These are phyloP conservation scores for Ogataea hybrid DNA, from an alignment of 1,139 yeast genomes.

Conservation along the genomic window DNA sequence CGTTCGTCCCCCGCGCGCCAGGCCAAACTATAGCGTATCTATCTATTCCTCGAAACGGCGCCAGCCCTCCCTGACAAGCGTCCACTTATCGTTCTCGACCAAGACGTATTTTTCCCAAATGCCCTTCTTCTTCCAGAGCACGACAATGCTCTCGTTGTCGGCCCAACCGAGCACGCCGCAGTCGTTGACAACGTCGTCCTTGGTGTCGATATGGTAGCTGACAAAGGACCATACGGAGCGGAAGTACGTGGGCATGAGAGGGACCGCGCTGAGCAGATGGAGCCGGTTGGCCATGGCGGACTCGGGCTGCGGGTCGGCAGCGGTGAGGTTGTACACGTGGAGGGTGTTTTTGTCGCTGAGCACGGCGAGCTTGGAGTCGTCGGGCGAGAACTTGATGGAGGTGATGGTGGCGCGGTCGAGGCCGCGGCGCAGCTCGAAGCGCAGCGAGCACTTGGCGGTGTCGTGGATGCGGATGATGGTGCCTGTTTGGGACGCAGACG, in stretches of 20 bases:
- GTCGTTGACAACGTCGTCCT: constrained; percentile 41
- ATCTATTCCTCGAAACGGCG: constrained; percentile 45
- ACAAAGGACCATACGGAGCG: constrained; percentile 90
- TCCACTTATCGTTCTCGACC: constrained; percentile 53
- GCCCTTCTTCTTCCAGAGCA: constrained; percentile 69
- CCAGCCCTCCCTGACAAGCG: constrained; percentile 75
- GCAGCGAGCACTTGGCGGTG: constrained; percentile 65
- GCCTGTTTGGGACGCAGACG: constrained; percentile 86
- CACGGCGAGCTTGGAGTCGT: constrained; percentile 74
- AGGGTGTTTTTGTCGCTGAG: constrained; percentile 86
- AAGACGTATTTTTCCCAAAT: constrained; percentile 87
- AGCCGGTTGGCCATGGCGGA: constrained; percentile 45
- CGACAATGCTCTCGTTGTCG: constrained; percentile 60
- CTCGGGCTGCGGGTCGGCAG: constrained; percentile 24
- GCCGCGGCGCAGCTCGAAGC: constrained; percentile 86
- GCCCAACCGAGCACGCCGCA: constrained; percentile 79
- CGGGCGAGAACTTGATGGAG: constrained; percentile 80
- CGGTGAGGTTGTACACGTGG: constrained; percentile 66
- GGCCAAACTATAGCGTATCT: background rate
- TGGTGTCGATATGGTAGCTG: constrained; percentile 61
- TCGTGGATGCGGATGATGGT: constrained; percentile 81
- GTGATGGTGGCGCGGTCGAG: constrained; percentile 78
- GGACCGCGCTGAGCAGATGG: constrained; percentile 67
- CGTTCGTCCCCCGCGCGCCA: background rate
- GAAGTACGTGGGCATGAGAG: constrained; percentile 65